These are phyloP conservation scores for Colletotrichum eleusines DNA, from an alignment of 2,329 filamentous ascomycete species.

Conservation along the genomic window DNA sequence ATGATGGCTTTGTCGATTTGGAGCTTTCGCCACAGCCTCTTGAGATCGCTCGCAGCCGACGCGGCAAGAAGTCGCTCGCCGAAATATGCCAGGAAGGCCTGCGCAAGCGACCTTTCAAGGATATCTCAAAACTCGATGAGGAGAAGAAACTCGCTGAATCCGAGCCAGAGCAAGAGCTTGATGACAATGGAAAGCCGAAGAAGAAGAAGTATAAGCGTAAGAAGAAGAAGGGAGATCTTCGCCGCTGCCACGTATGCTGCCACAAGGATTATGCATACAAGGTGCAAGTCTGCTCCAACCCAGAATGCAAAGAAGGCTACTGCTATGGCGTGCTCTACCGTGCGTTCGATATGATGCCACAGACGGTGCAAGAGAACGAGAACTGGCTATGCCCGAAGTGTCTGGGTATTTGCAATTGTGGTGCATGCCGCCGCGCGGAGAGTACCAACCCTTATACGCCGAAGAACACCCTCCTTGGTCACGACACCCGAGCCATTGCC, in stretches of 20 bases:
- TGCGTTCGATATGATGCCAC: constrained; percentile 90
- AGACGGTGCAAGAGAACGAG: constrained; percentile 82
- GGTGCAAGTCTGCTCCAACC: constrained; percentile 80
- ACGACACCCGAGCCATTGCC: constrained; percentile 90
- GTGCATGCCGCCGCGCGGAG: constrained; percentile 74
- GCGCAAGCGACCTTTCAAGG: constrained; percentile 81
- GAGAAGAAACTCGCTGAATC: constrained; percentile 62
- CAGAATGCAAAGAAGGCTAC: constrained; percentile 79
- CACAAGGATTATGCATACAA: constrained; percentile 87
- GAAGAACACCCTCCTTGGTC: constrained; percentile 87
- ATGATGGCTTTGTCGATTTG: constrained; percentile 75
- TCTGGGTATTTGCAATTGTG: constrained; percentile 87
- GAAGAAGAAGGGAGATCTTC: constrained; percentile 65
- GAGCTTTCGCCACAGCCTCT: constrained; percentile 77
- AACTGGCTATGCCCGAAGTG: constrained; percentile 93
- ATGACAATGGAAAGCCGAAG: constrained; percentile 71
- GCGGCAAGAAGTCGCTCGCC: constrained; percentile 83
- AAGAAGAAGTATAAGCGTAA: constrained; percentile 72
- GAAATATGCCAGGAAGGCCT: constrained; percentile 96
- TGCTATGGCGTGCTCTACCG: constrained; percentile 95
- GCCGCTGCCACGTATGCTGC: constrained; percentile 85
- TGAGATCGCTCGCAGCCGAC: constrained; percentile 73
- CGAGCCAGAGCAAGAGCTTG: constrained; percentile 62
- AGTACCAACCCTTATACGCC: constrained; percentile 86
- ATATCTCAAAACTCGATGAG: constrained; percentile 74